phyloP scores from a whole-genome alignment of 768 basidiomycete genomes.

The Pulveroboletus sp. region DNA sequence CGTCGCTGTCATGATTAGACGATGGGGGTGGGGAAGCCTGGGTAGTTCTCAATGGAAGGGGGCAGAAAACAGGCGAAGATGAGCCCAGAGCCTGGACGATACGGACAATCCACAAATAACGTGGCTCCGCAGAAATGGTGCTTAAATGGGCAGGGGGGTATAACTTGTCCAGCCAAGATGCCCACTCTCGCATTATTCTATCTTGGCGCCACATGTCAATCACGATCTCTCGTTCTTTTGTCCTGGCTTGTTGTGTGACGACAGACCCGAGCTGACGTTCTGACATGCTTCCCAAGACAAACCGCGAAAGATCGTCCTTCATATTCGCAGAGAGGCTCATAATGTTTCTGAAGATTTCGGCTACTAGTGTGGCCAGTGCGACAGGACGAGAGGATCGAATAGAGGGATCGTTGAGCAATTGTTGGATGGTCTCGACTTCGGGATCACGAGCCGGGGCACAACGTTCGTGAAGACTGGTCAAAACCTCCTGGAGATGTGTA shows the following conservation, averaged over 20 bases:
- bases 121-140: conserved; percentile 12
- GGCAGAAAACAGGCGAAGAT: conserved; percentile 36
- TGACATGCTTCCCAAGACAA: conserved; percentile 60
- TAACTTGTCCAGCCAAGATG: conserved; percentile 18
- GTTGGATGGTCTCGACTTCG: conserved; percentile 43
- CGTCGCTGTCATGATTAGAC: neutral
- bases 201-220: conserved; percentile 45
- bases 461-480: conserved; percentile 49
- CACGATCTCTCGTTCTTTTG: conserved; percentile 51
- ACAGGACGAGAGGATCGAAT: conserved; percentile 17
- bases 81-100: conserved; percentile 43
- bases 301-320: conserved; percentile 64
- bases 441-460: conserved; percentile 65
- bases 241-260: conserved; percentile 49
- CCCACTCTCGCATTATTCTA: conserved; percentile 21
- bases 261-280: conserved; percentile 52
- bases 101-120: conserved; percentile 42
- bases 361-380: conserved; percentile 44
- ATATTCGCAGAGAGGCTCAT: conserved; percentile 55
- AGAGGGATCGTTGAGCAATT: conserved; percentile 31
- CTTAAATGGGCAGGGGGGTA: conserved; percentile 4
- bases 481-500: conserved; percentile 49
- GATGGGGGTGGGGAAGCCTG: conserved; percentile 3
- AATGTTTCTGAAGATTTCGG: conserved; percentile 44
- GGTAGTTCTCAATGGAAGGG: conserved; percentile 25